Evolutionary conservation across 169 alveolate genomes (phyloP), one percentile per base, ranked within the genome.

Genomic region (Plasmodium sp.): DNA sequence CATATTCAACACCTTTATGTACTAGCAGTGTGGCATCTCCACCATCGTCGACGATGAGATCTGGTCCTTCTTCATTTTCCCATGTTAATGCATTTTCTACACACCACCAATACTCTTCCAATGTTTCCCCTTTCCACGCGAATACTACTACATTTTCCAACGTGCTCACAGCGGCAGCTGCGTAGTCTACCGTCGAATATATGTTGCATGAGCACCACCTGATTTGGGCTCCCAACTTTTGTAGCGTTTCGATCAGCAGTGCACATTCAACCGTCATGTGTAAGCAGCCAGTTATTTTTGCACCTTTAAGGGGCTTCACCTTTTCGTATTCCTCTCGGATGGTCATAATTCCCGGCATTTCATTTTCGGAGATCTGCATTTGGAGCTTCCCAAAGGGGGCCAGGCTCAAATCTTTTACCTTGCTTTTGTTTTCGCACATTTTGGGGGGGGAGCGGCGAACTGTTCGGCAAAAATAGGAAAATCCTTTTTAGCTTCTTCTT

Each of bases 121-220:
- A 91, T 2, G 99, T 98, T 97, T 98, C 99, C 33, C 98, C 97
- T 94, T 99, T 99, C 99, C 99, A 99, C 43, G 99, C 99, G 95
- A 98, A 99, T 33, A 99, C 99, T 41, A 98, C 95, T 84, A 99
- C 98, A 48, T 99, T 93, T 62, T 96, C 97, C 31, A 97, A 98
- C 84, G 96, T 96, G 83, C 96, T 97, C n/a, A 97, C 98, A 45
- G 98, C 99, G 33, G 99, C 99, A 45, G 99, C 99, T 3, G 99
- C 99, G 90, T 98, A 99, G 95, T 99, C 99, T 96, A 98, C 98
- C n/a, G 99, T 99, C 39, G 99, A 98, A 97, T 96, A 98, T 91
- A 99, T 99, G 98, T 99, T 99, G 97, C 99, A 99, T 48, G 99
- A 97, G 94, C 99, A 97, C 99, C 99, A 99, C 82, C 99, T 97